Conservation (phyloP, 768 basidiomycete species). For the Hericium erinaceus region DNA sequence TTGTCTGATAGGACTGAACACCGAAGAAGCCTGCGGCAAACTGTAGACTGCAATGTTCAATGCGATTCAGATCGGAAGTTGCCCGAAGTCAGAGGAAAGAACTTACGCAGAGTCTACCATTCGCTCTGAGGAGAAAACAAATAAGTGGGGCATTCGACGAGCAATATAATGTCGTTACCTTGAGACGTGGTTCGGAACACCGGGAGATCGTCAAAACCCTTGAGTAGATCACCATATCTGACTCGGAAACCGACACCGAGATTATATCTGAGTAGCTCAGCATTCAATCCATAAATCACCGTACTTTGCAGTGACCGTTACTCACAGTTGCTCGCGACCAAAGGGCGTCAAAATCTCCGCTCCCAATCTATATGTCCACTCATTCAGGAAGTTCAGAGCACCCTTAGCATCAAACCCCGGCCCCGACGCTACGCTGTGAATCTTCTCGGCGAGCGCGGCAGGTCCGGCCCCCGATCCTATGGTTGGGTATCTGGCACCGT, state of each 20-base stretch:
- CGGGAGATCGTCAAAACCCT: constrained; percentile 32
- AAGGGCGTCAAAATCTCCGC: constrained; percentile 39
- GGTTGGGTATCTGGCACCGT: constrained; percentile 35
- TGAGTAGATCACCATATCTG: constrained; percentile 39
- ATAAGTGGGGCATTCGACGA: not conserved
- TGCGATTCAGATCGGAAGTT: too few relatives aligned
- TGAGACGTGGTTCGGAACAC: constrained; percentile 41
- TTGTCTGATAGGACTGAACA: constrained; percentile 28
- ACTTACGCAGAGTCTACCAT: constrained; percentile 27
- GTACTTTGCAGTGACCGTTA: not conserved
- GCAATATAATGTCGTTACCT: constrained; percentile 15
- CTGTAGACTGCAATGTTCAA: constrained; percentile 23
- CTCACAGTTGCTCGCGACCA: constrained; percentile 33
- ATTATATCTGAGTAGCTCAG: constrained; percentile 23
- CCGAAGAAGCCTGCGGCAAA: constrained; percentile 44
- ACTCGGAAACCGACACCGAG: constrained; percentile 35
- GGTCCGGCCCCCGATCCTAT: constrained; percentile 16
- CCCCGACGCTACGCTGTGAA: constrained; percentile 16
- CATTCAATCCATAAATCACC: not conserved
- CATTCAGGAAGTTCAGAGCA: constrained; percentile 32
- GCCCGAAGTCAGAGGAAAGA: not conserved
- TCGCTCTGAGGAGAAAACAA: constrained; percentile 12
- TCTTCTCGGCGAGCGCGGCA: constrained; percentile 18
- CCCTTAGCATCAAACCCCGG: constrained; percentile 26
- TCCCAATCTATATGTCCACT: constrained; percentile 37